Percentiles rank a stretch among this genome's conserved stretches.
phyloP scores from a whole-genome alignment of 2,329 filamentous ascomycete genomes.

The Aspergillus fijiensis region DNA sequence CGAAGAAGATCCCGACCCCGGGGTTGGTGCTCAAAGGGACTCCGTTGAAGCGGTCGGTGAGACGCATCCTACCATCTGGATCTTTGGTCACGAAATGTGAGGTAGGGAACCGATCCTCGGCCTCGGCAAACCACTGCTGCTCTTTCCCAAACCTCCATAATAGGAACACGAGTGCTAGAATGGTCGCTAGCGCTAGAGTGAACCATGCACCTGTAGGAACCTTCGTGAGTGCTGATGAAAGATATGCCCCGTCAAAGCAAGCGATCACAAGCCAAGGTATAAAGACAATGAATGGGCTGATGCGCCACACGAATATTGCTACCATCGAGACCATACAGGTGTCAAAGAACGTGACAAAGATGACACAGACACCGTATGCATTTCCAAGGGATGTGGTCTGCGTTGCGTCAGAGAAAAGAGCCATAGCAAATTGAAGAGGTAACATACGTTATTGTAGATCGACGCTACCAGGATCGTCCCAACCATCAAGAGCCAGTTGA shows the following conservation, averaged over 20 bases:
- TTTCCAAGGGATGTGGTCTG: constrained; percentile 68
- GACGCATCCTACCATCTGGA: constrained; percentile 3
- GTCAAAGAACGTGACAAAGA: constrained; percentile 75
- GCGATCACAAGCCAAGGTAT: constrained; percentile 47
- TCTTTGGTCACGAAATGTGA: constrained; percentile 26
- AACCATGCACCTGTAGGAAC: constrained; percentile 78
- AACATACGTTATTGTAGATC: constrained; percentile 63
- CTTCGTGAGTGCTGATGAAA: constrained; percentile 69
- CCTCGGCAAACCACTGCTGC: constrained; percentile 71
- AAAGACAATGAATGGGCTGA: constrained; percentile 66
- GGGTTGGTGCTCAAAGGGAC: constrained; percentile 49
- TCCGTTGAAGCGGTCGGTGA: constrained; percentile 34
- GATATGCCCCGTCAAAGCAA: constrained; percentile 62
- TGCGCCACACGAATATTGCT: constrained; percentile 69
- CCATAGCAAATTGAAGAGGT: background rate
- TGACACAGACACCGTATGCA: constrained; percentile 77
- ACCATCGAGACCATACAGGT: constrained; percentile 72
- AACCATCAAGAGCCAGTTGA: constrained; percentile 75
- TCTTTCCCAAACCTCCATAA: constrained; percentile 80
- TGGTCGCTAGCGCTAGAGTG: constrained; percentile 63
- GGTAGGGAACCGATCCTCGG: constrained; percentile 56
- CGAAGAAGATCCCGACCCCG: constrained; percentile 72
- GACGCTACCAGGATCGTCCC: constrained; percentile 72
- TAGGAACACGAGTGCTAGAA: constrained; percentile 65
- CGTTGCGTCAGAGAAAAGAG: background rate